Conservation (phyloP, 192 early-diverging fungal species). For the Chytriomyces confervae region DNA sequence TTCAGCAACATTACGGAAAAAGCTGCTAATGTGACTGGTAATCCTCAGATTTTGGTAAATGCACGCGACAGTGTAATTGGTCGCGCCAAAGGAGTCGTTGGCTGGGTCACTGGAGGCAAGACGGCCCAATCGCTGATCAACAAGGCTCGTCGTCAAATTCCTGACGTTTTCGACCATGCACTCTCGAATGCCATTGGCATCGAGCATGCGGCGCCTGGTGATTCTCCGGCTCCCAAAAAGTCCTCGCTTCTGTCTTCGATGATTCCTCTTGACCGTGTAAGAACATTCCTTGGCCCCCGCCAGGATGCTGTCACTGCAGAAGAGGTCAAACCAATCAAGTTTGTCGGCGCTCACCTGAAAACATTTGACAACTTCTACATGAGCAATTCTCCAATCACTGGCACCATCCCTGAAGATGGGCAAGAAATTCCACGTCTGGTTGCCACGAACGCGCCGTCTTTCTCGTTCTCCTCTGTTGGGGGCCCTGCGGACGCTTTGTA, state of each 20-base stretch:
- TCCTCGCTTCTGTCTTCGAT: not conserved
- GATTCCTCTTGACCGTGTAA: not conserved
- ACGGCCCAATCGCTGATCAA: not conserved
- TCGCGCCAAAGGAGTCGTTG: not conserved
- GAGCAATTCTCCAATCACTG: not conserved
- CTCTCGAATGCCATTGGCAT: not conserved
- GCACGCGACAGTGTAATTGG: not conserved
- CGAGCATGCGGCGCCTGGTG: not conserved
- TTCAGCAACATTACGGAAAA: not conserved
- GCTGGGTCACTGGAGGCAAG: constrained; percentile 9
- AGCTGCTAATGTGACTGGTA: constrained; percentile 2
- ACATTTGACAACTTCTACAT: not conserved
- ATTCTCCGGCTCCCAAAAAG: not conserved
- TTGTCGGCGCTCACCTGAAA: not conserved
- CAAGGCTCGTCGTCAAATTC: not conserved
- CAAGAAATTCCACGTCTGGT: not conserved
- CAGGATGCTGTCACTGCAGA: not conserved
- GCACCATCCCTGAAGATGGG: not conserved
- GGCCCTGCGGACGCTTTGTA: constrained; percentile 32
- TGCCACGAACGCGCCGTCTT: constrained; percentile 18
- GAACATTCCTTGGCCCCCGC: not conserved
- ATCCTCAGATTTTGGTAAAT: not conserved
- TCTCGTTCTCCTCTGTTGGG: constrained; percentile 24
- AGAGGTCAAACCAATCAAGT: not conserved
- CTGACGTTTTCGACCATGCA: not conserved